Percentiles rank a stretch among this genome's conserved stretches.
Conservation (phyloP, 2,329 filamentous ascomycete species). For the Cladobotryum mycophilum region DNA sequence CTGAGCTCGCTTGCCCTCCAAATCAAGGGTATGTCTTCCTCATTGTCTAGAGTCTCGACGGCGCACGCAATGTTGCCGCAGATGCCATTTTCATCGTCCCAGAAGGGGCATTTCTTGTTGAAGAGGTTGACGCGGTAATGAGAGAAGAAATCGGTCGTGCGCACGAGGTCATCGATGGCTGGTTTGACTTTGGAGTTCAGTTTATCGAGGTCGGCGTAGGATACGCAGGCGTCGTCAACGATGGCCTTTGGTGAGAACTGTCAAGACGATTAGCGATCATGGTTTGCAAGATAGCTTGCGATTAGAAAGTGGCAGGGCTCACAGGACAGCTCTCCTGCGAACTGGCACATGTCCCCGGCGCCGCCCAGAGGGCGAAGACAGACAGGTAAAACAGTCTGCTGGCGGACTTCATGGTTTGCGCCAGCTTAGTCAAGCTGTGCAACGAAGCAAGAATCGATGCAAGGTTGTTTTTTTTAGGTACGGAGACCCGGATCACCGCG, state of each 20-base stretch:
- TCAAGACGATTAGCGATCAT: not conserved
- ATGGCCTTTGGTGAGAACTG: conserved; percentile 85
- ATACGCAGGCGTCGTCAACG: conserved; percentile 90
- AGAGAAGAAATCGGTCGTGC: conserved; percentile 92
- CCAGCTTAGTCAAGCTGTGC: not conserved
- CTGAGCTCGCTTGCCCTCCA: conserved; percentile 91
- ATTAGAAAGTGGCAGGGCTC: conserved; percentile 27
- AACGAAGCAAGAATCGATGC: not conserved
- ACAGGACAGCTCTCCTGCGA: conserved; percentile 48
- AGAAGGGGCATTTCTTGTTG: conserved; percentile 92
- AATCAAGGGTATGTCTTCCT: conserved; percentile 84
- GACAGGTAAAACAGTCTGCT: conserved; percentile 50
- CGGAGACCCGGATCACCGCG: not conserved
- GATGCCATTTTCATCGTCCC: conserved; percentile 87
- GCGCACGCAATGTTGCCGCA: conserved; percentile 97
- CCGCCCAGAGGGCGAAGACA: conserved; percentile 49
- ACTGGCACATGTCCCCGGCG: conserved; percentile 39
- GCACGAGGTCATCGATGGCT: conserved; percentile 71
- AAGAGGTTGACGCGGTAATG: conserved; percentile 95
- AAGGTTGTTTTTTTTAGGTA: not conserved
- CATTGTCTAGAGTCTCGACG: conserved; percentile 89
- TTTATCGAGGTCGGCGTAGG: conserved; percentile 81
- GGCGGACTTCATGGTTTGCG: conserved; percentile 43
- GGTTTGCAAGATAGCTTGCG: not conserved
- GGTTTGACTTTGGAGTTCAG: conserved; percentile 75